phyloP scores from a whole-genome alignment of 441 rosid genomes.

The Codiaeum variegatum region DNA sequence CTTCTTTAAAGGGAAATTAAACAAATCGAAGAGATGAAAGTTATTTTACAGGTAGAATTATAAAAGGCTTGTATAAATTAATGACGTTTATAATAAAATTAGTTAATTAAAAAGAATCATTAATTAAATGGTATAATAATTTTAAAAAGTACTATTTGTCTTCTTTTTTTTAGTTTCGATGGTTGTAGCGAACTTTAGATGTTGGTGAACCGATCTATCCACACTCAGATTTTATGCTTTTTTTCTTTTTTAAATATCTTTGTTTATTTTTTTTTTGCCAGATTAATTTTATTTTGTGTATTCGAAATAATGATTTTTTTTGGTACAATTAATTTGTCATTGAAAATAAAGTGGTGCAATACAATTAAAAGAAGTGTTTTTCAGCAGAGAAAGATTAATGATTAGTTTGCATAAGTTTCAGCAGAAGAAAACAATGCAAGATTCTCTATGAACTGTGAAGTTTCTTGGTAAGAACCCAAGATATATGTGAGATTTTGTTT shows the following conservation, averaged over 20 bases:
- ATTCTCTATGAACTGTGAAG: slow-evolving; percentile 24
- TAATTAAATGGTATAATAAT: neutral
- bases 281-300: too few relatives aligned
- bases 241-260: neutral
- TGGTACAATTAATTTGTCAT: too few relatives aligned
- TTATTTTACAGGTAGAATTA: slow-evolving; percentile 5
- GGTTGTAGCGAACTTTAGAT: slow-evolving; percentile 47
- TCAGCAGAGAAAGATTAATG: slow-evolving; percentile 8
- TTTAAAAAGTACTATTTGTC: neutral
- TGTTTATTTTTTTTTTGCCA: too few relatives aligned
- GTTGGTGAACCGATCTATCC: slow-evolving; percentile 51
- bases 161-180: slow-evolving; percentile 33
- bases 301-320: too few relatives aligned
- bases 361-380: too few relatives aligned
- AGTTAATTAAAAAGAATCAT: neutral
- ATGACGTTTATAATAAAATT: neutral
- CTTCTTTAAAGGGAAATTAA: slow-evolving; percentile 23
- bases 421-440: slow-evolving; percentile 26
- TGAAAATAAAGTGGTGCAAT: too few relatives aligned
- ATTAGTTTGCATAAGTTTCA: slow-evolving; percentile 17
- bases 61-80: neutral
- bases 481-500: slow-evolving; percentile 3
- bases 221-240: slow-evolving; percentile 18
- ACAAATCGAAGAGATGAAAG: slow-evolving; percentile 10
- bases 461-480: slow-evolving; percentile 27